These are phyloP conservation scores for Ophiosphaerella narmari DNA, from an alignment of 2,329 filamentous ascomycete genomes.

Conservation along the genomic window DNA sequence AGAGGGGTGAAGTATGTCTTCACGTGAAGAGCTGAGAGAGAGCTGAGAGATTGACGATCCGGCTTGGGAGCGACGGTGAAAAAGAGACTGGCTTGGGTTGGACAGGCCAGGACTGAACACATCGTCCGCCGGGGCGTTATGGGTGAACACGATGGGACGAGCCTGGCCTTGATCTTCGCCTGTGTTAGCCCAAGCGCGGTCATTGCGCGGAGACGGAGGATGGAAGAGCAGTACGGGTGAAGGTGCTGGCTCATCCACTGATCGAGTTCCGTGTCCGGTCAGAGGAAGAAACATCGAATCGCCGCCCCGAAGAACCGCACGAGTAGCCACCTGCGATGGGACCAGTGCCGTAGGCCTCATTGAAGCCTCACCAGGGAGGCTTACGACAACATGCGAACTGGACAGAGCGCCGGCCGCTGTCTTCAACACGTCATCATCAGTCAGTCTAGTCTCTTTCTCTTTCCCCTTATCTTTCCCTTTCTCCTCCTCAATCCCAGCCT, in stretches of 20 bases:
- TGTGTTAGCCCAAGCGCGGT: no score
- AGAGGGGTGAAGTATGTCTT: not conserved
- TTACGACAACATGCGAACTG: not conserved
- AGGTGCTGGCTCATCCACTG: no score
- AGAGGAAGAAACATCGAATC: no score
- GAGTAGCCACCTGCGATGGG: conserved; percentile 1
- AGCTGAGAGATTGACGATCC: not conserved
- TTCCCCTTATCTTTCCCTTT: conserved; percentile 1
- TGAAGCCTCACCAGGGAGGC: not conserved
- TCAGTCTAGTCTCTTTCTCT: not conserved
- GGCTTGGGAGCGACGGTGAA: not conserved
- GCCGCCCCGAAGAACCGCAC: not conserved
- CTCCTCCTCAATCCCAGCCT: not conserved
- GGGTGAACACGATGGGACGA: no score
- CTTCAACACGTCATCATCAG: not conserved
- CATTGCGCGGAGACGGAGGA: no score
- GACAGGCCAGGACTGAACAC: no score
- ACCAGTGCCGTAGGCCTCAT: not conserved
- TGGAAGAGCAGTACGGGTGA: no score
- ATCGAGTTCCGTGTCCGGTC: no score
- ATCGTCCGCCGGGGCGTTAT: no score
- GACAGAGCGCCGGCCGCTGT: not conserved
- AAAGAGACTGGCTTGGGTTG: no score
- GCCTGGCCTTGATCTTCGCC: no score
- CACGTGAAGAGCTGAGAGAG: not conserved